phyloP scores from a whole-genome alignment of 768 basidiomycete genomes.

The Kwoniella heveanensis region DNA sequence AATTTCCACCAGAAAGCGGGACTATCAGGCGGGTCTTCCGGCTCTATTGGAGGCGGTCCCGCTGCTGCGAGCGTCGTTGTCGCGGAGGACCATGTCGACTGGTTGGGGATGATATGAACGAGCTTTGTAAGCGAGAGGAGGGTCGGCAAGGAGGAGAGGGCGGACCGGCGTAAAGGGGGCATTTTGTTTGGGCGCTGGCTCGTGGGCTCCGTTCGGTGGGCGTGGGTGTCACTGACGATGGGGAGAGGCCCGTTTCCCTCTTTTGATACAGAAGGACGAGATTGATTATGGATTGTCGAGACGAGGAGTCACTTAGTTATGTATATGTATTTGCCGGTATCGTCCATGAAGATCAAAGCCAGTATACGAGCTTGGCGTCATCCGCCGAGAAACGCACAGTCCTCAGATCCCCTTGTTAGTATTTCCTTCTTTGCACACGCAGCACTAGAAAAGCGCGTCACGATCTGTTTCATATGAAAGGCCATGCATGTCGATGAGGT shows the following conservation, averaged over 20 bases:
- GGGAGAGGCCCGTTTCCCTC: no score
- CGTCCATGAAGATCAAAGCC: no score
- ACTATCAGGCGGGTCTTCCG: slow-evolving; percentile 53
- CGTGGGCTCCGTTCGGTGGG: no score
- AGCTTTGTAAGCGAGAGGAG: slow-evolving; percentile 44
- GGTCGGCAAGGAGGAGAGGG: slow-evolving; percentile 35
- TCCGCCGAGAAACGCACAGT: slow-evolving; percentile 2
- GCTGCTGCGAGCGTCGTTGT: slow-evolving; percentile 16
- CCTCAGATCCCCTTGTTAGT: background rate
- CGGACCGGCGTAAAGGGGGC: slow-evolving; percentile 12
- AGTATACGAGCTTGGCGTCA: background rate
- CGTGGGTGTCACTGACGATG: no score
- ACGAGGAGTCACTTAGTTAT: no score
- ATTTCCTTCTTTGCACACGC: no score
- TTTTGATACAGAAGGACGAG: no score
- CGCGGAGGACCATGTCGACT: slow-evolving; percentile 1
- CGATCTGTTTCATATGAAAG: background rate
- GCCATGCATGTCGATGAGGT: no score
- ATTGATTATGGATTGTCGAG: no score
- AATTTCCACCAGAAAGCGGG: slow-evolving; percentile 77
- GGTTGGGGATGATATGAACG: slow-evolving; percentile 21
- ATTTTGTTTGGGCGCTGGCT: no score
- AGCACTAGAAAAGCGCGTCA: background rate
- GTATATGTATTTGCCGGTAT: no score
- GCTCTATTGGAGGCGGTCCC: slow-evolving; percentile 28